Base-by-base conservation (phyloP, 2,329 filamentous ascomycete genomes). In the Magnaporthales sp. region DNA sequence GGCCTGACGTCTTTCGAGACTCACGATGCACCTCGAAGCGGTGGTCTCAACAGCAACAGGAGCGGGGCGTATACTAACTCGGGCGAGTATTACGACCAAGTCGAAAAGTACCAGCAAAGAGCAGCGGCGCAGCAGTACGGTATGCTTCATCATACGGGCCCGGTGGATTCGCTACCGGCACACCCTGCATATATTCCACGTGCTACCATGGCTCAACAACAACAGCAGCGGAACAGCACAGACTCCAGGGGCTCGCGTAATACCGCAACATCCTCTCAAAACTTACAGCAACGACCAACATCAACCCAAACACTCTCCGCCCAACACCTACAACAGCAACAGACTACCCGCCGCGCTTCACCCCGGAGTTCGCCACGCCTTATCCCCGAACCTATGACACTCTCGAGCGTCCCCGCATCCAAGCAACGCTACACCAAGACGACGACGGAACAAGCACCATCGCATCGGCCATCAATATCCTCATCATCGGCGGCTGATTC, bases 151-250 rank as follows among this genome's bases (percentile, higher is more conserved):
- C 11, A 29, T 24, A 62, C 27, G 32, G 65, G 68, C 19, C 64
- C 46, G 8, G 30, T 66, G 15, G 67, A 76, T 70, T 75, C 76
- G 0, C 74, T 84, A 58, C 82, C 82, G 0, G 75, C 80, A 0
- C 83, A 85, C 67, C 80, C 78, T 0, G 83, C 83, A 0, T 85
- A 84, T 64, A 77, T 83, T 24, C 79, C 80, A 0, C 75, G 74
- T n/a, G n/a, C 27, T 54, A 29, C 64, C 64, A 65, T 65, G 51
- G 24, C n/a, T 27, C 29, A 66, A 46, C 29, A 66, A 63, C 62
- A 62, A 30, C 27, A 64, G 62, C 62, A 66, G 51, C 51, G 46
- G 6, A 13, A 11, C n/a, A 65, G 64, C 64, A 60, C 29, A 29
- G 64, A 65, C 51, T 65, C 64, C 1, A 54, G 62, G 27, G 62